A percentile compares a stretch with the other conserved stretches of the same genome.
These are phyloP conservation scores for Cryptomeria japonica DNA, from an alignment of 75 land plant species.

Conservation along the genomic window DNA sequence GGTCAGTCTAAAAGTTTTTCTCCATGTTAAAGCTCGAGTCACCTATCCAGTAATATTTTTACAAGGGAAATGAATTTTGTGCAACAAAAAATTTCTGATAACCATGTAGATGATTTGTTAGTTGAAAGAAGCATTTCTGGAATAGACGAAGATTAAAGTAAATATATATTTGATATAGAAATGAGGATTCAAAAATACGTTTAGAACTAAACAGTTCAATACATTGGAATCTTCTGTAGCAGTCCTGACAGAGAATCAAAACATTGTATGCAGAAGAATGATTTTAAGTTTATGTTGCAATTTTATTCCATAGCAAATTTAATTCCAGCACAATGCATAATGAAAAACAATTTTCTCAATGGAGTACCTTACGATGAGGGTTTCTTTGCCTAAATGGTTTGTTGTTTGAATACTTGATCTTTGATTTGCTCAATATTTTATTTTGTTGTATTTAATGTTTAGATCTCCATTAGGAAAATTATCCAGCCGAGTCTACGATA, in stretches of 20 bases:
- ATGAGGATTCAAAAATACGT: not conserved
- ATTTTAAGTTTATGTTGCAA: not conserved
- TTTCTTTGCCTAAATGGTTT: no score
- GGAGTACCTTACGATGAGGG: not conserved
- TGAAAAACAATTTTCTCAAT: no score
- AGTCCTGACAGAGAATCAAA: not conserved
- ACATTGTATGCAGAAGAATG: not conserved
- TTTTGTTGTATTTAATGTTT: no score
- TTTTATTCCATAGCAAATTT: not conserved
- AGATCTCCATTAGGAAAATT: not conserved
- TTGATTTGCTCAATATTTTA: no score
- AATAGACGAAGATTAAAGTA: not conserved
- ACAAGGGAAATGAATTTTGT: not conserved
- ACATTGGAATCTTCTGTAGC: not conserved
- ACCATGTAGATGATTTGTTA: no score
- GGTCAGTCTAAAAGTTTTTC: not conserved
- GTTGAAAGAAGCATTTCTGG: not conserved
- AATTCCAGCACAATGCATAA: not conserved
- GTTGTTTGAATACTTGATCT: not conserved
- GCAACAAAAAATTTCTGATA: not conserved
- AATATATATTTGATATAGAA: no score
- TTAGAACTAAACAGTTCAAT: not conserved
- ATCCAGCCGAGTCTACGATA: not conserved
- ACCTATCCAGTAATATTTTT: no score
- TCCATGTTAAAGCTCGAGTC: not conserved